Evolutionary conservation across 306 rosid genomes (phyloP).

Genomic region (Cicer arietinum): DNA sequence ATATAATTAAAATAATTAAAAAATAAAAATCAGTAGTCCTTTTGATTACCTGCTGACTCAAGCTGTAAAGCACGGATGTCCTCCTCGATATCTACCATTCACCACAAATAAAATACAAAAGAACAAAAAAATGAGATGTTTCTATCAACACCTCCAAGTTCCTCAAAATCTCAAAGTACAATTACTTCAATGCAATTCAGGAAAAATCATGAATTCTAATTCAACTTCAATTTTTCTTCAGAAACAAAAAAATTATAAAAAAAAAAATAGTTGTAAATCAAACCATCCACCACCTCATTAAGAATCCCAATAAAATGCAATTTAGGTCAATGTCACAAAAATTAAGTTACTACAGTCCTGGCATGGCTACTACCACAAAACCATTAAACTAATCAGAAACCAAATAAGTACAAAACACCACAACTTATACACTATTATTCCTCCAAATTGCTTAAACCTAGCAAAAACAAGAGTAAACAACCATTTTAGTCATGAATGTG

Average conservation of each 20-base stretch:
- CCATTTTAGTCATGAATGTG: too few relatives aligned
- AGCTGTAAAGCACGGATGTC: conserved; percentile 89
- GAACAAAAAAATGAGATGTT: conserved; percentile 36
- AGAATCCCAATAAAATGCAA: not conserved
- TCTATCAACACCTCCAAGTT: conserved; percentile 19
- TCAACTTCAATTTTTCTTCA: not conserved
- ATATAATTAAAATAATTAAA: not conserved
- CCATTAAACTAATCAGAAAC: not conserved
- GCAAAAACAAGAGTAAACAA: not conserved
- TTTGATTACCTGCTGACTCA: conserved; percentile 70
- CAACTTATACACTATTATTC: not conserved
- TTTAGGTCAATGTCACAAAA: not conserved
- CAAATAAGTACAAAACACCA: not conserved
- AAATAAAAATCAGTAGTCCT: conserved; percentile 30
- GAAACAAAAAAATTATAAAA: not conserved
- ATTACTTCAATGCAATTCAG: not conserved
- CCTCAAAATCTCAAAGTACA: conserved; percentile 36
- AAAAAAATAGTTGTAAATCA: not conserved
- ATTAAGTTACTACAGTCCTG: not conserved
- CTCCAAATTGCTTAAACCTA: not conserved
- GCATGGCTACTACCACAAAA: not conserved
- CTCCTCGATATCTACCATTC: conserved; percentile 77
- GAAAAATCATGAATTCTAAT: not conserved
- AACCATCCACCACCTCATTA: not conserved
- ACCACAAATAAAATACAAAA: not conserved